Conservation (phyloP, 495 filamentous ascomycete species). For the Hyaloscypha bicolor region DNA sequence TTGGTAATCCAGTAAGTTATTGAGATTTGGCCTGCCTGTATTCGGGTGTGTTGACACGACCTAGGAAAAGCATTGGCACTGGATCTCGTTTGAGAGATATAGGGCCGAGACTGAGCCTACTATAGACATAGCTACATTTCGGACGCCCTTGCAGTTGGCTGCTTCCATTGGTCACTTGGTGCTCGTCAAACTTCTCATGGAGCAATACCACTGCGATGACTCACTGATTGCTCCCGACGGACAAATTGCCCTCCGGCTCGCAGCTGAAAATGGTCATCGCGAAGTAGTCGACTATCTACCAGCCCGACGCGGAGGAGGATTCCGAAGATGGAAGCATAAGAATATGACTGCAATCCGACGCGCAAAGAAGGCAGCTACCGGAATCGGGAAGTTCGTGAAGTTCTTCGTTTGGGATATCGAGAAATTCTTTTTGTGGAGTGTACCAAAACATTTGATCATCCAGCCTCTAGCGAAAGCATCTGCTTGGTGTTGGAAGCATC, state of each 20-base stretch:
- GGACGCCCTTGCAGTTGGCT: slow-evolving; percentile 17
- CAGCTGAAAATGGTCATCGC: slow-evolving; percentile 17
- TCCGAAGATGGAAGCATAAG: slow-evolving; percentile 17
- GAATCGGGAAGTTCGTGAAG: slow-evolving; percentile 30
- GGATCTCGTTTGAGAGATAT: neutral
- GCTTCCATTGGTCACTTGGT: slow-evolving; percentile 14
- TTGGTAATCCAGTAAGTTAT: slow-evolving; percentile 10
- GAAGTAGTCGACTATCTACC: slow-evolving; percentile 23
- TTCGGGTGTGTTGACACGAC: neutral
- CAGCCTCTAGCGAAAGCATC: slow-evolving; percentile 24
- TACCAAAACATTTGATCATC: slow-evolving; percentile 38
- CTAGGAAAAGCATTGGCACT: neutral
- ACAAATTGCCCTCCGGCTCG: slow-evolving; percentile 21
- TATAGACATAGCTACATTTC: neutral
- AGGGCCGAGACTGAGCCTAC: neutral
- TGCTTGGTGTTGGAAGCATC: slow-evolving; percentile 36
- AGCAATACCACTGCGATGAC: slow-evolving; percentile 20
- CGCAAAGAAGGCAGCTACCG: slow-evolving; percentile 24
- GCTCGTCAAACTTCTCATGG: slow-evolving; percentile 18
- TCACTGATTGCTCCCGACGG: slow-evolving; percentile 23
- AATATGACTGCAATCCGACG: slow-evolving; percentile 28
- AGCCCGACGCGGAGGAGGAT: slow-evolving; percentile 17
- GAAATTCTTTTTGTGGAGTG: slow-evolving; percentile 36
- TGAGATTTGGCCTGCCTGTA: neutral
- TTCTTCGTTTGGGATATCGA: slow-evolving; percentile 36